Conservation (phyloP, 2,329 filamentous ascomycete genomes). For the Pleomassaria siparia region DNA sequence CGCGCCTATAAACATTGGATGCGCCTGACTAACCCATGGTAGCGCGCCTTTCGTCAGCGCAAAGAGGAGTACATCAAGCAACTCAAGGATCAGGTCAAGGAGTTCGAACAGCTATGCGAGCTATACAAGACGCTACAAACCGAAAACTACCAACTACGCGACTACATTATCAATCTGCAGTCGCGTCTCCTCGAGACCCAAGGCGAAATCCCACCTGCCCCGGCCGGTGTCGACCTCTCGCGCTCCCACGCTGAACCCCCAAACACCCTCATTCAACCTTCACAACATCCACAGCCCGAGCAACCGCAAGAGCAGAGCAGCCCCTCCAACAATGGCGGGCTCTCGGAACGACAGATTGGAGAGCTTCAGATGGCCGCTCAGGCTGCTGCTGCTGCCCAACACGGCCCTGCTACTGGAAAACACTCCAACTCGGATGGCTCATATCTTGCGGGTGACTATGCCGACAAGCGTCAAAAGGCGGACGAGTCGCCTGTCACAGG, state of each 20-base stretch:
- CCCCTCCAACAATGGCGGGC: constrained; percentile 30
- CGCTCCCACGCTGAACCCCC: constrained; percentile 49
- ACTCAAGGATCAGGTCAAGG: constrained; percentile 88
- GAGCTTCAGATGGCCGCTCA: constrained; percentile 43
- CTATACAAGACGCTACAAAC: constrained; percentile 77
- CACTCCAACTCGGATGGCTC: constrained; percentile 35
- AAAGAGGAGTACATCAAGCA: constrained; percentile 99
- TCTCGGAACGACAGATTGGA: constrained; percentile 42
- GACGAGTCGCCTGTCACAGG: constrained; percentile 35
- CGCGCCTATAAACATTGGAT: constrained; percentile 1
- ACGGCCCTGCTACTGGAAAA: constrained; percentile 34
- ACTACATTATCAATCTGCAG: constrained; percentile 91
- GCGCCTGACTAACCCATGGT: constrained; percentile 23
- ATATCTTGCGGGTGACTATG: constrained; percentile 33
- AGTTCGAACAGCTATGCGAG: constrained; percentile 73
- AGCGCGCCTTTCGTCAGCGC: constrained; percentile 95
- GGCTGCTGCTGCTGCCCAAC: constrained; percentile 37
- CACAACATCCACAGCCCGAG: constrained; percentile 16
- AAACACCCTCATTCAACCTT: constrained; percentile 23
- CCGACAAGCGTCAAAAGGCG: constrained; percentile 39
- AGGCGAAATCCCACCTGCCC: constrained; percentile 81
- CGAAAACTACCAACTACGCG: constrained; percentile 87
- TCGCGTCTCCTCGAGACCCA: constrained; percentile 80
- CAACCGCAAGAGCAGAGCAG: constrained; percentile 25
- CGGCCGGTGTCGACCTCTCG: constrained; percentile 73